A percentile compares a stretch with the other conserved stretches of the same genome.
Conservation (phyloP, 768 basidiomycete species). For the Kockovaella imperatae region DNA sequence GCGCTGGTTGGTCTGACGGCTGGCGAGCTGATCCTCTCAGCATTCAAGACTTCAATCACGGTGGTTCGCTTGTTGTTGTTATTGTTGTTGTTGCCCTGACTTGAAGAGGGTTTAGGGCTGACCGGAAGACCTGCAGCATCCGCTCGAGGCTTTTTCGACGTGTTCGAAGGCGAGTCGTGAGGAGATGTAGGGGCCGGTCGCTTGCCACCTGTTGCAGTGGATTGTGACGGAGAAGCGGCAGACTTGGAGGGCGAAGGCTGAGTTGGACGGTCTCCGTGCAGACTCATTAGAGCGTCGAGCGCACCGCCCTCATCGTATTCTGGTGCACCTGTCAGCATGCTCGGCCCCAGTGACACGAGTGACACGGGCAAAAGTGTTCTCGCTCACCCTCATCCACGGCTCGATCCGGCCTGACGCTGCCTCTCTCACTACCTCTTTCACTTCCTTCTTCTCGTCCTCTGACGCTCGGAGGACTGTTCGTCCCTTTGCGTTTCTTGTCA, state of each 20-base stretch:
- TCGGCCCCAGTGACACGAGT: neutral
- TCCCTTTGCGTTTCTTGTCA: conserved; percentile 22
- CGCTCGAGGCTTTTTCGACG: conserved; percentile 13
- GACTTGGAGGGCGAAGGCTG: conserved; percentile 9
- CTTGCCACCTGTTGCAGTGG: conserved; percentile 10
- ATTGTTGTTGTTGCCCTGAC: conserved; percentile 4
- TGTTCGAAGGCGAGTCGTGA: neutral
- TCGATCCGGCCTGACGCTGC: conserved; percentile 44
- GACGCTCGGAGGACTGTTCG: conserved; percentile 6
- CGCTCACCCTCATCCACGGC: conserved; percentile 61
- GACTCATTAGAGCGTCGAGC: conserved; percentile 72
- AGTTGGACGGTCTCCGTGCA: conserved; percentile 48
- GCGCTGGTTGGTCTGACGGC: conserved; percentile 3
- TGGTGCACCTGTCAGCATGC: conserved; percentile 14
- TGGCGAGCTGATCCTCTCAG: conserved; percentile 19
- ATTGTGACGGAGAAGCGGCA: conserved; percentile 1
- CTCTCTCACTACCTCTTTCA: neutral
- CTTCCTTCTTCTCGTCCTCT: neutral
- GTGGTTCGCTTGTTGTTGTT: conserved; percentile 8
- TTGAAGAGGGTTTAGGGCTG: neutral
- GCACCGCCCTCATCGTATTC: conserved; percentile 92
- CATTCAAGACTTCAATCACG: conserved; percentile 35
- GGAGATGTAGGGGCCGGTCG: conserved; percentile 25
- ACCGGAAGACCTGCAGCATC: neutral
- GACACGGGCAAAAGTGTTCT: neutral